These are phyloP conservation scores for Salix purpurea DNA, from an alignment of 345 rosid genomes.

Conservation along the genomic window DNA sequence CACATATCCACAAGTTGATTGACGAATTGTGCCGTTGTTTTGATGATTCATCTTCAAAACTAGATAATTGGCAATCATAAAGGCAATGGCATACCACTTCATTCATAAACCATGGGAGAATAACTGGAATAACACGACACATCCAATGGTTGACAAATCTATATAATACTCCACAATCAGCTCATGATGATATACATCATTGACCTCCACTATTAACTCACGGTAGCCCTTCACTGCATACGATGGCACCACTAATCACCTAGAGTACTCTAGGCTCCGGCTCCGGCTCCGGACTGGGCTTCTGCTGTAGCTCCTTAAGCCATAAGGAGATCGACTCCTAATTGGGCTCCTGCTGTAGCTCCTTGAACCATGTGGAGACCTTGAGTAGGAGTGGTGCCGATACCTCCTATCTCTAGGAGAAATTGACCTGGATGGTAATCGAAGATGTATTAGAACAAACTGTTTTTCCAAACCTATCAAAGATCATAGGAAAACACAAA, in stretches of 20 bases:
- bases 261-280: slow-evolving; percentile 32
- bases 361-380: slow-evolving; percentile 48
- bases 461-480: background rate
- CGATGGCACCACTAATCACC: slow-evolving; percentile 16
- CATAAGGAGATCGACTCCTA: slow-evolving; percentile 15
- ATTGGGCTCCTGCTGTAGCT: slow-evolving; percentile 41
- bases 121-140: background rate
- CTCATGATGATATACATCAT: background rate
- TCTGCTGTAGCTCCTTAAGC: slow-evolving; percentile 31
- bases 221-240: background rate
- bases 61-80: background rate
- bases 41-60: background rate
- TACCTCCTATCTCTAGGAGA: slow-evolving; percentile 53
- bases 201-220: background rate
- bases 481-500: background rate
- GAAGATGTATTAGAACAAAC: background rate
- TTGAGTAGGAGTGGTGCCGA: slow-evolving; percentile 47
- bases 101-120: background rate
- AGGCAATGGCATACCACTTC: background rate
- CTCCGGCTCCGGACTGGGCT: slow-evolving; percentile 37
- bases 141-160: too few species aligned
- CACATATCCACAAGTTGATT: too few species aligned
- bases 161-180: background rate
- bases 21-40: too few species aligned
- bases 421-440: slow-evolving; percentile 41